Conservation (phyloP, 2,329 filamentous ascomycete species). For the Emergomyces pasteurianus region DNA sequence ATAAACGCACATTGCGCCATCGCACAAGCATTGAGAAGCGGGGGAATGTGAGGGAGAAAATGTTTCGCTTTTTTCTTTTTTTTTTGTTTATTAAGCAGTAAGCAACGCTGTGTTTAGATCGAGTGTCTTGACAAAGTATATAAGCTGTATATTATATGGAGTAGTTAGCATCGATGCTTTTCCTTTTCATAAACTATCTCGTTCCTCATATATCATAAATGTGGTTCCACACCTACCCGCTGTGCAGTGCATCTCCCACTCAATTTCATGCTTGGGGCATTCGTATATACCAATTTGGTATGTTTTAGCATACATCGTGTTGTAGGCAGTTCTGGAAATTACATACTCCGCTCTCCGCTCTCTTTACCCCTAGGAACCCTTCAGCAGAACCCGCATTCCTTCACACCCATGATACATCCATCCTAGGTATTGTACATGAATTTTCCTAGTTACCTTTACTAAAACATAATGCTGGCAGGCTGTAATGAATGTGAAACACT, state of each 20-base stretch:
- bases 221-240: neutral
- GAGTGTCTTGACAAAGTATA: too few relatives aligned
- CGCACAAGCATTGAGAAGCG: neutral
- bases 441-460: too few relatives aligned
- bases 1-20: too few relatives aligned
- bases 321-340: neutral
- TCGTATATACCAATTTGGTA: neutral
- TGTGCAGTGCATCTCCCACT: neutral
- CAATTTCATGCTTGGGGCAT: neutral
- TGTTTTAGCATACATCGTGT: neutral
- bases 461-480: neutral
- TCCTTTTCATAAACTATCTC: too few relatives aligned
- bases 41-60: neutral
- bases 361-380: neutral
- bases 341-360: neutral
- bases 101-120: too few relatives aligned
- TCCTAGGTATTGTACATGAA: too few relatives aligned
- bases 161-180: too few relatives aligned
- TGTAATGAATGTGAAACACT: neutral
- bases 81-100: neutral
- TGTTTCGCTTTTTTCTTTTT: neutral
- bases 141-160: too few relatives aligned
- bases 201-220: neutral
- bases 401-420: too few relatives aligned
- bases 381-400: too few relatives aligned